phyloP scores from a whole-genome alignment of 768 basidiomycete species.

The Ephemerocybe angulata region DNA sequence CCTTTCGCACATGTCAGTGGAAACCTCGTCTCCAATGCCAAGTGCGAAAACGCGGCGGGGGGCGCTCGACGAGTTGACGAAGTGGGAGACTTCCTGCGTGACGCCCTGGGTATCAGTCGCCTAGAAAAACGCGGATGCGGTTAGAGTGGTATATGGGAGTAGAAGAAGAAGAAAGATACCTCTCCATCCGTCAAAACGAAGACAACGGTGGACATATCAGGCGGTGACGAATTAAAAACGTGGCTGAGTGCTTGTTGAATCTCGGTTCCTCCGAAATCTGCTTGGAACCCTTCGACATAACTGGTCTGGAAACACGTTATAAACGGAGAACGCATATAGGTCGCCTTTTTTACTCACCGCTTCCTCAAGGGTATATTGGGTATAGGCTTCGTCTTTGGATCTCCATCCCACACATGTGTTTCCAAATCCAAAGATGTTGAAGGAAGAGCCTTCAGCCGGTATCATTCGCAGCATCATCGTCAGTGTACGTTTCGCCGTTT shows the following conservation, averaged over 20 bases:
- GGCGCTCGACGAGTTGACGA: constrained; percentile 30
- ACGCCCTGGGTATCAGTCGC: constrained; percentile 19
- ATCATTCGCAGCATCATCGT: constrained; percentile 46
- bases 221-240: constrained; percentile 33
- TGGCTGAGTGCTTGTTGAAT: constrained; percentile 37
- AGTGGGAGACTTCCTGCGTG: constrained; percentile 22
- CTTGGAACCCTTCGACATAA: constrained; percentile 37
- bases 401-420: constrained; percentile 27
- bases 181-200: constrained; percentile 62
- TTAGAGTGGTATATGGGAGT: not conserved
- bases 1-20: constrained; percentile 47
- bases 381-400: constrained; percentile 30
- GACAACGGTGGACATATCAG: constrained; percentile 39
- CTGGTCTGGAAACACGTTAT: constrained; percentile 26
- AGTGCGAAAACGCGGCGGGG: constrained; percentile 53
- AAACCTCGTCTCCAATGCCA: constrained; percentile 51
- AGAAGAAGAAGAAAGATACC: constrained; percentile 20
- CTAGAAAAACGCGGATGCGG: constrained; percentile 16
- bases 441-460: constrained; percentile 36
- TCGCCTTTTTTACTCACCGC: no score
- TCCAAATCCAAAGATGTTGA: constrained; percentile 63
- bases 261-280: constrained; percentile 51
- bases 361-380: constrained; percentile 24
- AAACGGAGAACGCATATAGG: no score
- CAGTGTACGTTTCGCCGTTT: constrained; percentile 46